Percentiles rank a stretch among this genome's conserved stretches.
Evolutionary conservation across 305 asterid species (phyloP).

Genomic region (Solanum hybrid): DNA sequence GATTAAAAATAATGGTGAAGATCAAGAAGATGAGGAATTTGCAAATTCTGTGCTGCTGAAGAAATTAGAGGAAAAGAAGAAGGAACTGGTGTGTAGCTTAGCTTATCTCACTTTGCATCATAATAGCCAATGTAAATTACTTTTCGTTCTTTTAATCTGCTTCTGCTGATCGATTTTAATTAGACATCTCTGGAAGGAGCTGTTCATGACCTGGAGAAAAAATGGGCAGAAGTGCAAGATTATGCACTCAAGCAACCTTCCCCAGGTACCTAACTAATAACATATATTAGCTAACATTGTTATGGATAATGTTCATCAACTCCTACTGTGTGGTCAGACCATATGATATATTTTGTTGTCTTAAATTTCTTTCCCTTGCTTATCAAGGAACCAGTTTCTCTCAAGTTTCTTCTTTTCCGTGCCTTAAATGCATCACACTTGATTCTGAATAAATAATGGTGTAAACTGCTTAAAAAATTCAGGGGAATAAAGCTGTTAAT

Average conservation of each 20-base stretch:
- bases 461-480: neutral
- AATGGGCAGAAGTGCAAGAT: slow-evolving; percentile 68
- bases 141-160: slow-evolving; percentile 8
- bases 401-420: neutral
- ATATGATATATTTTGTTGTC: neutral
- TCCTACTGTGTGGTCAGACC: neutral
- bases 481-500: neutral
- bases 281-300: neutral
- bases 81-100: slow-evolving; percentile 50
- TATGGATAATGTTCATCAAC: neutral
- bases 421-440: neutral
- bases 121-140: slow-evolving; percentile 1
- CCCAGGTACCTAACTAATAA: slow-evolving; percentile 46
- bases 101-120: neutral
- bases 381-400: neutral
- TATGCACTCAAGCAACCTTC: slow-evolving; percentile 70
- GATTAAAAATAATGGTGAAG: slow-evolving; percentile 30
- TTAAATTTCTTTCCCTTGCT: neutral
- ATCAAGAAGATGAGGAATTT: slow-evolving; percentile 34
- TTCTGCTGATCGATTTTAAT: neutral
- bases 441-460: neutral
- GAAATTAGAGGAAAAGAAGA: slow-evolving; percentile 65
- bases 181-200: slow-evolving; percentile 55
- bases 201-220: slow-evolving; percentile 53
- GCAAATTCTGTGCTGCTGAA: slow-evolving; percentile 33